Evolutionary conservation across 2,329 filamentous ascomycete genomes (phyloP).

Genomic region (Monosporascus sp.): DNA sequence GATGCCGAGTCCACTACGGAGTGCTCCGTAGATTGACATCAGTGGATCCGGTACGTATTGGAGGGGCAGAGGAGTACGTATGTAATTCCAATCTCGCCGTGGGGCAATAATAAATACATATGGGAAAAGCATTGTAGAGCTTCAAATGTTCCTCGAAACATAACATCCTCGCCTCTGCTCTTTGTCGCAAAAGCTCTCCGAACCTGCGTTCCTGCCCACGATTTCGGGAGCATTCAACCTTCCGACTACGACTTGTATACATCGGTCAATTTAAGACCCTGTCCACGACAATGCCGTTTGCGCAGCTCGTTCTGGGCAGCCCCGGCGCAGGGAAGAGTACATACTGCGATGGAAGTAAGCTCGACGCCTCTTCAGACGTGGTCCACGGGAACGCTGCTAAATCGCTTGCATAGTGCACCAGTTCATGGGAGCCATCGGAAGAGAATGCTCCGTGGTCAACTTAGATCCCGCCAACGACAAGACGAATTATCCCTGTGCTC

Average conservation of each 20-base stretch:
- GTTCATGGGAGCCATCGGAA: slow-evolving; percentile 91
- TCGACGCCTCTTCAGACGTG: slow-evolving; percentile 2
- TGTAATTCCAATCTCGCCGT: neutral
- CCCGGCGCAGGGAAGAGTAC: slow-evolving; percentile 95
- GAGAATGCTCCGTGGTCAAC: slow-evolving; percentile 92
- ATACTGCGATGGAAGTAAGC: slow-evolving; percentile 87
- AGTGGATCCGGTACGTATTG: neutral
- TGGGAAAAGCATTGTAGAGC: no score
- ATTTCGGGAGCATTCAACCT: no score
- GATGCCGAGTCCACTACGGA: no score
- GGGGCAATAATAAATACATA: neutral
- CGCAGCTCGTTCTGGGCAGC: slow-evolving; percentile 84
- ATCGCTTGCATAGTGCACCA: slow-evolving; percentile 65
- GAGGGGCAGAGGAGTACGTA: neutral
- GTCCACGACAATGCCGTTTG: slow-evolving; percentile 49
- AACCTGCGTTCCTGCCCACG: no score
- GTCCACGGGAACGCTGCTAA: slow-evolving; percentile 3
- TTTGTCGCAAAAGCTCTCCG: no score
- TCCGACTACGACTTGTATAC: no score
- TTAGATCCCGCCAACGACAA: slow-evolving; percentile 95
- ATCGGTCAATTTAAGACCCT: neutral
- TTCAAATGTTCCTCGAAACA: no score
- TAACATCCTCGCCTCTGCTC: no score
- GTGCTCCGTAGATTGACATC: neutral
- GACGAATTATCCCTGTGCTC: slow-evolving; percentile 79